Percentiles rank a stretch among this genome's conserved stretches.
These are phyloP conservation scores for Botryotinia globosa DNA, from an alignment of 2,329 filamentous ascomycete genomes.

Conservation along the genomic window DNA sequence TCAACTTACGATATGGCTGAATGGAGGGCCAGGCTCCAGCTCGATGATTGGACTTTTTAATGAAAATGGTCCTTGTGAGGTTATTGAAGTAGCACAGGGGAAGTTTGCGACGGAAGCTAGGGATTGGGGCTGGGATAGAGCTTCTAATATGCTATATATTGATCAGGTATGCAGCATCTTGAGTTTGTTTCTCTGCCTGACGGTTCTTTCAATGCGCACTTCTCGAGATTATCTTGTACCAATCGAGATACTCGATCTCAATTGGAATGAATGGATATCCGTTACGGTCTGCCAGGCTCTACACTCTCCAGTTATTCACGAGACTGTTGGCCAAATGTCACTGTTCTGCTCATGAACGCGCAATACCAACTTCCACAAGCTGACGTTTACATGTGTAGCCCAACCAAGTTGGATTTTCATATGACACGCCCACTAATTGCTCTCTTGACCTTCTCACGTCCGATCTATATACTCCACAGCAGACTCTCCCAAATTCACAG, in stretches of 20 bases:
- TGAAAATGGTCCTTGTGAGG: constrained; percentile 55
- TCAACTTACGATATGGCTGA: constrained; percentile 62
- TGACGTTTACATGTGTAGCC: constrained; percentile 50
- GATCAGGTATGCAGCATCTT: constrained; percentile 46
- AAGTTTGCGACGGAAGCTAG: constrained; percentile 55
- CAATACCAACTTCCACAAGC: background rate
- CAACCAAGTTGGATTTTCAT: constrained; percentile 67
- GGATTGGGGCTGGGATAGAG: constrained; percentile 64
- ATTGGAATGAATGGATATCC: background rate
- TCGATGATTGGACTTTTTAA: constrained; percentile 63
- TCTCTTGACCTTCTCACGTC: constrained; percentile 51
- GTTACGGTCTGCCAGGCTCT: background rate
- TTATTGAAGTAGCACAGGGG: constrained; percentile 48
- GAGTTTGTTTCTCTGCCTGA: background rate
- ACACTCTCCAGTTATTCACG: background rate
- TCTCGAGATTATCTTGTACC: constrained; percentile 33
- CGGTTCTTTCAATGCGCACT: background rate
- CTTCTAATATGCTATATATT: constrained; percentile 53
- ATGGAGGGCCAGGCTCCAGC: constrained; percentile 64
- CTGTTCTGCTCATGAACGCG: background rate
- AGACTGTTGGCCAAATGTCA: background rate
- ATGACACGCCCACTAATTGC: constrained; percentile 61
- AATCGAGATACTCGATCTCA: constrained; percentile 49
- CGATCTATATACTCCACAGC: constrained; percentile 43
- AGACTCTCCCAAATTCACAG: constrained; percentile 35